phyloP scores from a whole-genome alignment of 148 eudicot species.

The Arctostaphylos glauca region DNA sequence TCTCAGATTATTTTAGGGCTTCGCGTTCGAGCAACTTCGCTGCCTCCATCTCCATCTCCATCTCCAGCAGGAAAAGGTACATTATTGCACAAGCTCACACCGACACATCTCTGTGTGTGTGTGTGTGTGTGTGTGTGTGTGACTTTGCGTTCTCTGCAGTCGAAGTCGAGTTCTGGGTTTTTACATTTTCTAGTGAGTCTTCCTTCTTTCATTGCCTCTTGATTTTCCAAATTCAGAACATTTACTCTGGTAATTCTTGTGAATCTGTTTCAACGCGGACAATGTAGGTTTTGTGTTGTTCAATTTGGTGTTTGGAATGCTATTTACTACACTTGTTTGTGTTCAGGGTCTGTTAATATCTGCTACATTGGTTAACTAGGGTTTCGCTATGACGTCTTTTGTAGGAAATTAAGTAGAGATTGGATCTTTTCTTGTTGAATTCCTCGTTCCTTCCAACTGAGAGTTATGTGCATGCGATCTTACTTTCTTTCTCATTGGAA shows the following conservation, averaged over 20 bases:
- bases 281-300: neutral
- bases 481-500: neutral
- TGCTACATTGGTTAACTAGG: neutral
- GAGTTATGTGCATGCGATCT: neutral
- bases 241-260: neutral
- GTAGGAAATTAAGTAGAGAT: neutral
- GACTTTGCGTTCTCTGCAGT: neutral
- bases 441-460: neutral
- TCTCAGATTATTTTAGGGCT: too few relatives aligned
- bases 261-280: neutral
- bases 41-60: too few relatives aligned
- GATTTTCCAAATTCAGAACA: neutral
- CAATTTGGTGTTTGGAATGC: slow-evolving; percentile 1
- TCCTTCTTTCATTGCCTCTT: neutral
- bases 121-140: too few relatives aligned
- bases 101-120: neutral
- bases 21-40: too few relatives aligned
- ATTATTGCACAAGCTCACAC: neutral
- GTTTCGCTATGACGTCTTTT: neutral
- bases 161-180: neutral
- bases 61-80: too few relatives aligned
- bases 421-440: neutral
- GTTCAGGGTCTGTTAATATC: neutral
- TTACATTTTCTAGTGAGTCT: neutral
- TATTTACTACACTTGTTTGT: neutral